Conservation (phyloP, 2,329 filamentous ascomycete species). For the Colletotrichum truncatum region DNA sequence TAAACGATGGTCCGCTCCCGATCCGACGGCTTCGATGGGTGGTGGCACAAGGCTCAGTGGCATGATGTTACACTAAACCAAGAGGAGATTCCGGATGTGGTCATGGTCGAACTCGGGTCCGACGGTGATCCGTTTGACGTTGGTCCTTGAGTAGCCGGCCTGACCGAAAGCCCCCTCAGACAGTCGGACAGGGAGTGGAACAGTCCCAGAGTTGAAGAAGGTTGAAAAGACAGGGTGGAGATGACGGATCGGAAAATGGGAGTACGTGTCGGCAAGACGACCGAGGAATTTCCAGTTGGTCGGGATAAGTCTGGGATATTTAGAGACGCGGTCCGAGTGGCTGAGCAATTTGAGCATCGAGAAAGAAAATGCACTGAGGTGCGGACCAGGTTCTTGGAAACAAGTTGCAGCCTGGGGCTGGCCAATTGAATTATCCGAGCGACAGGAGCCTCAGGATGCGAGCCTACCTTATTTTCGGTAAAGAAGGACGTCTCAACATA, state of each 20-base stretch:
- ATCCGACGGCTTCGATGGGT: conserved; percentile 5
- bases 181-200: conserved; percentile 14
- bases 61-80: conserved; percentile 23
- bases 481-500: background rate
- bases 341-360: background rate
- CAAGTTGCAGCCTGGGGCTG: background rate
- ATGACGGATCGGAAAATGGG: background rate
- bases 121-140: conserved; percentile 22
- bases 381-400: conserved; percentile 15
- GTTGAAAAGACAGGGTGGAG: background rate
- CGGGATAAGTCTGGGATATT: background rate
- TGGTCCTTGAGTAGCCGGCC: conserved; percentile 15
- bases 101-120: conserved; percentile 24
- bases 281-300: background rate
- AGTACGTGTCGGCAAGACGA: background rate
- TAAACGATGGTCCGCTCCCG: background rate
- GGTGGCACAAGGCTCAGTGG: conserved; percentile 6
- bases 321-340: background rate
- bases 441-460: background rate
- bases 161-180: conserved; percentile 18
- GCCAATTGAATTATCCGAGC: conserved; percentile 1
- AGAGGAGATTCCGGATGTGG: conserved; percentile 13
- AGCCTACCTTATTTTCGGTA: background rate
- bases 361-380: background rate
- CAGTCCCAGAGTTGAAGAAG: background rate